A percentile compares a stretch with the other conserved stretches of the same genome.
These are phyloP conservation scores for Aspergillus wentii DNA, from an alignment of 495 filamentous ascomycete species.

Conservation along the genomic window DNA sequence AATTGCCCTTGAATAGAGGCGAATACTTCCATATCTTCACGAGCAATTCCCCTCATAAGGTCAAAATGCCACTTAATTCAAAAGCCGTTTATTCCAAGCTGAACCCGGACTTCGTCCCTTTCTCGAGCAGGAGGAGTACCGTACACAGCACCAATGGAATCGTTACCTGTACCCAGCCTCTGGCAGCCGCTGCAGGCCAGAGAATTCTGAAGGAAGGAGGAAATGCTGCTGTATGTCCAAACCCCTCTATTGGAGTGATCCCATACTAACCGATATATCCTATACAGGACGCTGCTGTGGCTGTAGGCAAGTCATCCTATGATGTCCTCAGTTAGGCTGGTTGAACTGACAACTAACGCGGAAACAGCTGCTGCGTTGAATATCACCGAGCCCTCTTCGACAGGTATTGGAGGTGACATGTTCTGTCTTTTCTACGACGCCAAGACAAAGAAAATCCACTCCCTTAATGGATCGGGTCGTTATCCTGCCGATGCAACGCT, in stretches of 20 bases:
- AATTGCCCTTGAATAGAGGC: too few species aligned
- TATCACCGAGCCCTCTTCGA: slow-evolving; percentile 88
- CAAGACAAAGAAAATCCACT: slow-evolving; percentile 71
- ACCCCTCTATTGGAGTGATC: neutral
- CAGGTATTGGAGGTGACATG: slow-evolving; percentile 97
- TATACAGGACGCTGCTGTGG: slow-evolving; percentile 83
- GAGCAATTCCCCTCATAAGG: too few species aligned
- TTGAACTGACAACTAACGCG: neutral
- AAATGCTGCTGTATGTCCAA: slow-evolving; percentile 75
- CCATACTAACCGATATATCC: neutral
- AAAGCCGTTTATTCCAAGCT: slow-evolving; percentile 58
- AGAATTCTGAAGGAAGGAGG: slow-evolving; percentile 79
- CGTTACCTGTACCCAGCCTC: slow-evolving; percentile 83
- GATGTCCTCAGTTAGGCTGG: neutral
- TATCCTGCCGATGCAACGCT: slow-evolving; percentile 66
- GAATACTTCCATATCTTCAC: too few species aligned
- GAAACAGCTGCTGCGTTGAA: slow-evolving; percentile 75
- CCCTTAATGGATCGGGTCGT: slow-evolving; percentile 88
- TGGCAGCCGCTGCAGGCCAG: slow-evolving; percentile 85
- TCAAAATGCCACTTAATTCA: slow-evolving; percentile 53
- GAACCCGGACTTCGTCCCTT: slow-evolving; percentile 57
- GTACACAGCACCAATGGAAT: slow-evolving; percentile 94
- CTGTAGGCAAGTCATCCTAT: slow-evolving; percentile 51
- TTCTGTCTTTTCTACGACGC: slow-evolving; percentile 94
- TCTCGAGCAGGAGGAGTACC: slow-evolving; percentile 81